Evolutionary conservation across 179 eudicot species (phyloP), one percentile per base, ranked within the genome.

Genomic region (Monotropa hypopitys): DNA sequence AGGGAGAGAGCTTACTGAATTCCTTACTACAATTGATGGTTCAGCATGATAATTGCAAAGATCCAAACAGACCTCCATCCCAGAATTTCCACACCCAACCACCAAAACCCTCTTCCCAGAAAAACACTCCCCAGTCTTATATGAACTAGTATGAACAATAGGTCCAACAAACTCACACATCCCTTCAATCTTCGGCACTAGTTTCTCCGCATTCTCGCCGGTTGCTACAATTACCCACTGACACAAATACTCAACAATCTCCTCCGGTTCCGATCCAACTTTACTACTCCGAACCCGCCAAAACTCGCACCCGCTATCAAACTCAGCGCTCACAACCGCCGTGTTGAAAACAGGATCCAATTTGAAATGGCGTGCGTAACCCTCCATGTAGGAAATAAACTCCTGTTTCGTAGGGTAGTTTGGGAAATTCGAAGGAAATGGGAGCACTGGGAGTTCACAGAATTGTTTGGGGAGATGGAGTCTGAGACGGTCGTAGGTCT

Each of bases 81-180:
- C 97, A 0, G 97, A 92, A 83, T 92, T 92, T 5, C 97, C 97
- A 88, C 94, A 88, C 1, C 97, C 97, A 40, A 92, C 95, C n/a
- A 90, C 93, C 86, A 92, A 85, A 30, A 92, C 95, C 26, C 54
- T 85, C 79, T 84, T 86, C 1, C 79, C 85, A 7, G 38, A 12
- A 73, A 80, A 87, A 7, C 46, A 80, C 2, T 78, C 71, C 4
- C 97, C 95, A 63, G 85, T 88, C 51, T 82, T 92, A 40, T 90
- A 92, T 45, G 66, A 80, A 70, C 93, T 90, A 1, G 95, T 88
- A 21, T 92, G 97, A 9, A 87, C 8, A 0, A 89, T 54, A 6
- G 54, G 62, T 40, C 95, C 93, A 3, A 5, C 76, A 78, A 84
- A 92, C 21, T 83, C 83, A 13, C 73, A 74, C 78, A 76, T 77